Evolutionary conservation across 495 filamentous ascomycete genomes (phyloP).

Genomic region (Lepidopterella palustris): DNA sequence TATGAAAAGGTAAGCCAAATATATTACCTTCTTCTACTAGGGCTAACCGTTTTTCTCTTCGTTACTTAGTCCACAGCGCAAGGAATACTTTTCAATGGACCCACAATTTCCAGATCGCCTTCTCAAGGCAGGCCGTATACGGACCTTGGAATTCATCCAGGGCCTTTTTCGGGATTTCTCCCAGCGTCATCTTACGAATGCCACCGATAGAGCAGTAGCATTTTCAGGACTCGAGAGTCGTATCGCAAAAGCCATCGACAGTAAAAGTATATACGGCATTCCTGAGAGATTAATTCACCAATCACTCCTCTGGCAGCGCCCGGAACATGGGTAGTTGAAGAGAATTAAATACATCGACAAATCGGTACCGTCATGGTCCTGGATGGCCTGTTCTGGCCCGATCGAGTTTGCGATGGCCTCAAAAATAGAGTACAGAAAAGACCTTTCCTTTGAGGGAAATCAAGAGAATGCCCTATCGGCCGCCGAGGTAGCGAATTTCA

Average conservation of each 20-base stretch:
- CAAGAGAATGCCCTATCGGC: neutral
- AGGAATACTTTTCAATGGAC: slow-evolving; percentile 49
- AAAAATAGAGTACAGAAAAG: neutral
- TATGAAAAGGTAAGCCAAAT: slow-evolving; percentile 31
- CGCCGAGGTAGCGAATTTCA: neutral
- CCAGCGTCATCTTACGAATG: neutral
- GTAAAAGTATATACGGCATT: neutral
- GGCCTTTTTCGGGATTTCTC: neutral
- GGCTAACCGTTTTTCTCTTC: slow-evolving; percentile 17
- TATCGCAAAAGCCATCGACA: neutral
- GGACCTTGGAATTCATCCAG: neutral
- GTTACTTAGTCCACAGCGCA: neutral
- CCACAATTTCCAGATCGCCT: neutral
- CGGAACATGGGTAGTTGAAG: neutral
- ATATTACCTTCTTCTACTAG: slow-evolving; percentile 64
- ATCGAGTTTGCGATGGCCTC: no score
- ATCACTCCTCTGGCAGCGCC: neutral
- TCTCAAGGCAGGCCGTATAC: neutral
- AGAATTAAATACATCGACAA: neutral
- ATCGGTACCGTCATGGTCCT: neutral
- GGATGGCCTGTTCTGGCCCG: neutral
- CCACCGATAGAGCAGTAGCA: neutral
- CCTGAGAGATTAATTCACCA: neutral
- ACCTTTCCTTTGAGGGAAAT: neutral
- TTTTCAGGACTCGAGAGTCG: neutral